Percentiles rank a stretch among this genome's conserved stretches.
Conservation (phyloP, 192 early-diverging fungal genomes). For the Radiomyces spectabilis region DNA sequence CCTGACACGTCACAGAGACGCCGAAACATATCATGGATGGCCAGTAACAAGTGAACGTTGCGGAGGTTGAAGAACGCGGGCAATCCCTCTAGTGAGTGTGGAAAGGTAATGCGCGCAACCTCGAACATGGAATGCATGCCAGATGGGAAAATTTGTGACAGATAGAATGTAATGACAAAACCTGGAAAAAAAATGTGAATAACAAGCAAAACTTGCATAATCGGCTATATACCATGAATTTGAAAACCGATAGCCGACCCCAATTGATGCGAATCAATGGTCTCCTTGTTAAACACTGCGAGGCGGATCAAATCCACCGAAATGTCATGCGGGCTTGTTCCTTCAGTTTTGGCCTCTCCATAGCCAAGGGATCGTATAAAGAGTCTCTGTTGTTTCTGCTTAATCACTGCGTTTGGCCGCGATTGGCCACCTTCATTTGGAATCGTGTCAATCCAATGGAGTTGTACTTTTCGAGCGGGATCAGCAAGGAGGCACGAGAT, state of each 20-base stretch:
- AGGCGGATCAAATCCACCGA: conserved; percentile 7
- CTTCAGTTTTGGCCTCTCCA: conserved; percentile 10
- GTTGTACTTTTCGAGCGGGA: conserved; percentile 12
- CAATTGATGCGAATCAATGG: conserved; percentile 12
- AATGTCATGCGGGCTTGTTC: background rate
- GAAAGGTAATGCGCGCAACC: conserved; percentile 6
- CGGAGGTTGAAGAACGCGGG: conserved; percentile 5
- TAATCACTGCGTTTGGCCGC: conserved; percentile 10
- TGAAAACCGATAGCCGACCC: conserved; percentile 12
- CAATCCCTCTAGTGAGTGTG: conserved; percentile 9
- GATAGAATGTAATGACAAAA: conserved; percentile 9
- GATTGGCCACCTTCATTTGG: conserved; percentile 6
- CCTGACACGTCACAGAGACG: conserved; percentile 4
- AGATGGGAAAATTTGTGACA: conserved; percentile 5
- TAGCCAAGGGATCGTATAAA: conserved; percentile 8
- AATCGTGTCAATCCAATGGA: conserved; percentile 9
- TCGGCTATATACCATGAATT: conserved; percentile 5
- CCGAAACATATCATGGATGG: conserved; percentile 15
- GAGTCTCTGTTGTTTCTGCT: conserved; percentile 4
- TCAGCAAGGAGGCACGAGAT: conserved; percentile 5
- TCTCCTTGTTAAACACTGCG: conserved; percentile 13
- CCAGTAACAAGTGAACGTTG: conserved; percentile 11
- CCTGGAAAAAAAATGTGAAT: background rate
- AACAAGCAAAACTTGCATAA: conserved; percentile 2
- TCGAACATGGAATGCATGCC: conserved; percentile 18